Evolutionary conservation across 1,284 basidiomycete genomes (phyloP).

Genomic region (Cystobasidium slooffiae): DNA sequence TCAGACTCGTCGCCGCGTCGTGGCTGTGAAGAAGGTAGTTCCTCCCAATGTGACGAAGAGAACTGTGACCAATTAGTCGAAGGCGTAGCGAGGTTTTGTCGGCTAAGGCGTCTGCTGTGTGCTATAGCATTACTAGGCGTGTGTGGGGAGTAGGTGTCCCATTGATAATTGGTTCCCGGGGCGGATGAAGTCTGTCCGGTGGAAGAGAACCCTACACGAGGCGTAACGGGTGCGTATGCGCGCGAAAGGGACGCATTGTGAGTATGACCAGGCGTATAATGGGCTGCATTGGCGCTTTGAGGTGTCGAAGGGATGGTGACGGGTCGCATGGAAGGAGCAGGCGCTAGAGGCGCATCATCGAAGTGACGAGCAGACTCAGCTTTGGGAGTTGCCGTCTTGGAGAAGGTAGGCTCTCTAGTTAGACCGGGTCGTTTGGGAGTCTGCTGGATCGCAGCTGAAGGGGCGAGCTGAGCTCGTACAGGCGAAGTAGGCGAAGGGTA

Average conservation of each 20-base stretch:
- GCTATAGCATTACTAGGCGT: constrained; percentile 17
- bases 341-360: constrained; percentile 21
- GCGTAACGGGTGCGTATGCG: constrained; percentile 30
- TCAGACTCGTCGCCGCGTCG: constrained; percentile 3
- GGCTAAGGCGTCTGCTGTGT: constrained; percentile 12
- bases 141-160: constrained; percentile 20
- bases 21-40: constrained; percentile 19
- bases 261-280: constrained; percentile 15
- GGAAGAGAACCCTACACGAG: constrained; percentile 19
- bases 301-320: constrained; percentile 9
- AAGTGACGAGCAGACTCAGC: constrained; percentile 24
- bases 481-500: constrained; percentile 17
- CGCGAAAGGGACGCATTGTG: constrained; percentile 19
- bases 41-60: background rate
- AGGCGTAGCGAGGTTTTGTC: background rate
- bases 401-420: constrained; percentile 40
- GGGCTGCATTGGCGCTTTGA: background rate
- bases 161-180: constrained; percentile 4
- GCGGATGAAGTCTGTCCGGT: background rate
- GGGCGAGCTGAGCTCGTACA: background rate
- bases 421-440: constrained; percentile 19
- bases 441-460: background rate
- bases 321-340: background rate
- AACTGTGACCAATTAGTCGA: background rate
- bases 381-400: constrained; percentile 32